Conservation (phyloP, 257 asterid species). For the Gentiana straminea region DNA sequence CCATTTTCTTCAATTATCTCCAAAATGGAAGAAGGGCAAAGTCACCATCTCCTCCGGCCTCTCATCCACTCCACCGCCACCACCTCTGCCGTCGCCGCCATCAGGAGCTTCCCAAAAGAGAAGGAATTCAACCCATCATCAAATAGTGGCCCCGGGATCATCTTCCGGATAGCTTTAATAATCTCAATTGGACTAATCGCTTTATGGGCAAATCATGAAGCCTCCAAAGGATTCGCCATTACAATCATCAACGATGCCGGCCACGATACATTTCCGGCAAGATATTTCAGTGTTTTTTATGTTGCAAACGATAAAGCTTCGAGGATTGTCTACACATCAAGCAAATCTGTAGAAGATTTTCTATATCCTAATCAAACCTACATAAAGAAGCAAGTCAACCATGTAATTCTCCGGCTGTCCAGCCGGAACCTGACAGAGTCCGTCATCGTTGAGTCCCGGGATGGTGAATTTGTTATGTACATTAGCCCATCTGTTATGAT, state of each 20-base stretch:
- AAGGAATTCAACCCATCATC: conserved; percentile 8
- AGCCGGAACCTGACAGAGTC: conserved; percentile 18
- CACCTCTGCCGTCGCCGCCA: neutral
- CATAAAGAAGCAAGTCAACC: conserved; percentile 29
- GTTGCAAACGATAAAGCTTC: conserved; percentile 48
- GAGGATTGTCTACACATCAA: conserved; percentile 31
- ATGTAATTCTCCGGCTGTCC: conserved; percentile 22
- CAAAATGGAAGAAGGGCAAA: conserved; percentile 25
- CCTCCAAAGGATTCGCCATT: conserved; percentile 57
- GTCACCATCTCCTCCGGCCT: conserved; percentile 39
- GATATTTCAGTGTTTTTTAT: conserved; percentile 50
- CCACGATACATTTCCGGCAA: conserved; percentile 14
- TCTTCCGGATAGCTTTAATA: conserved; percentile 32
- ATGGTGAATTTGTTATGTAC: conserved; percentile 20
- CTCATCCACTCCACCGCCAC: conserved; percentile 25
- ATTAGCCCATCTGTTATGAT: conserved; percentile 33
- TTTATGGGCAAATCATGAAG: conserved; percentile 66
- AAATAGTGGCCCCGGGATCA: conserved; percentile 9
- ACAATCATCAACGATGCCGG: conserved; percentile 34
- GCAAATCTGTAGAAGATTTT: conserved; percentile 31
- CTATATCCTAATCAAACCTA: conserved; percentile 21
- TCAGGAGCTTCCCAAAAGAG: conserved; percentile 5
- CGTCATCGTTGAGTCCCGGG: conserved; percentile 12
- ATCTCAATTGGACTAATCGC: conserved; percentile 32
- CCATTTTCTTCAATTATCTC: conserved; percentile 2